Conservation (phyloP, 2,329 filamentous ascomycete genomes). For the Alternaria rosae region DNA sequence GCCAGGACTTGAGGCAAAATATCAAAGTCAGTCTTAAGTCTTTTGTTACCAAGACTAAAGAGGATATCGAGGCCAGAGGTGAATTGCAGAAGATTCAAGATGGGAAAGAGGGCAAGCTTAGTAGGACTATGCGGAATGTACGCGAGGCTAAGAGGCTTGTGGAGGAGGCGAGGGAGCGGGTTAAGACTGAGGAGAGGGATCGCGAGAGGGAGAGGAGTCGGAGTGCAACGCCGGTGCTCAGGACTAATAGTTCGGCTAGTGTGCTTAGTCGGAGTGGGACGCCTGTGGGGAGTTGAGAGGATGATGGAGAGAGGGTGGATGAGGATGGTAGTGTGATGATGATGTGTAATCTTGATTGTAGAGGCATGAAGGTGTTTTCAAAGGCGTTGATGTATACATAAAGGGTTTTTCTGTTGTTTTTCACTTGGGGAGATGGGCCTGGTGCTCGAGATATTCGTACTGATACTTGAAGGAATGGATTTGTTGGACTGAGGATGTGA, state of each 20-base stretch:
- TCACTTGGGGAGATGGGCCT: neutral
- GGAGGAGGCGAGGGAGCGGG: conserved; percentile 44
- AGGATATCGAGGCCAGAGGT: conserved; percentile 40
- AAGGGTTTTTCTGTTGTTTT: neutral
- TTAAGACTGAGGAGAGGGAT: conserved; percentile 41
- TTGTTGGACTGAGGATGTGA: neutral
- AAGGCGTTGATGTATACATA: conserved; percentile 12
- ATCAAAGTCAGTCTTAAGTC: conserved; percentile 46
- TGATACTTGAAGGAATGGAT: neutral
- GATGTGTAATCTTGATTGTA: too few species aligned
- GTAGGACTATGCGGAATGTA: conserved; percentile 42
- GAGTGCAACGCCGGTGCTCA: conserved; percentile 33
- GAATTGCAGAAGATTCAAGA: conserved; percentile 45
- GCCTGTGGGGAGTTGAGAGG: conserved; percentile 25
- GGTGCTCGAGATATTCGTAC: neutral
- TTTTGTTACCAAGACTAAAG: conserved; percentile 47
- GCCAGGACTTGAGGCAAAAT: conserved; percentile 33
- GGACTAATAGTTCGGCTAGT: conserved; percentile 30
- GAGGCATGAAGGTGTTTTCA: neutral
- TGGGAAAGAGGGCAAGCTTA: conserved; percentile 43
- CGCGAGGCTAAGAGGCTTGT: conserved; percentile 44
- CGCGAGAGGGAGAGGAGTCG: conserved; percentile 33
- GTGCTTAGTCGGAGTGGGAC: conserved; percentile 31
- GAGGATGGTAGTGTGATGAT: too few species aligned
- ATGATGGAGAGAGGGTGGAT: too few species aligned